Evolutionary conservation across 768 basidiomycete species (phyloP).

Genomic region (Chalciporus piperatus): DNA sequence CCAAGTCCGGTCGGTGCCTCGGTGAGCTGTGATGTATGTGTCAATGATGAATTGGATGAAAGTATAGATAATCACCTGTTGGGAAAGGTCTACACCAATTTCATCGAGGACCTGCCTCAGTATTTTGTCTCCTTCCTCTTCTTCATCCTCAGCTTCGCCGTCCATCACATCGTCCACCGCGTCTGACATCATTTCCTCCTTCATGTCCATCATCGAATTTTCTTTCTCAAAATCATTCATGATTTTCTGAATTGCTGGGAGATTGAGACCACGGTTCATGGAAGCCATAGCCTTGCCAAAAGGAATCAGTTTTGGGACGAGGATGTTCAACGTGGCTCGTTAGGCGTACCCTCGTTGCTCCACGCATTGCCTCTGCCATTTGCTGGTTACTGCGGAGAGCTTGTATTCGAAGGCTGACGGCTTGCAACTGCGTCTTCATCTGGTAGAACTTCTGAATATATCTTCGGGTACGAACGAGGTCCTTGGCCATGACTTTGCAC

Average conservation of each 20-base stretch:
- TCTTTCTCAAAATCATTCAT: conserved; percentile 99
- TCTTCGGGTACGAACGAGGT: conserved; percentile 91
- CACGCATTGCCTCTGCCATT: conserved; percentile 99
- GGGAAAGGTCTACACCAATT: conserved; percentile 89
- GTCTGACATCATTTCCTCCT: conserved; percentile 99
- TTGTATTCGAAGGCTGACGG: conserved; percentile 92
- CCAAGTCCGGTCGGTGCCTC: conserved; percentile 80
- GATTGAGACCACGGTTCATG: conserved; percentile 95
- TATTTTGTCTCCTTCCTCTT: conserved; percentile 94
- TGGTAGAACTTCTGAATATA: conserved; percentile 98
- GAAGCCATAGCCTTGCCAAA: conserved; percentile 85
- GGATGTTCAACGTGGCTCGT: neutral
- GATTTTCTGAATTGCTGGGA: conserved; percentile 91
- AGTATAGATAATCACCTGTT: conserved; percentile 53
- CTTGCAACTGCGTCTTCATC: conserved; percentile 98
- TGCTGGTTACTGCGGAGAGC: conserved; percentile 95
- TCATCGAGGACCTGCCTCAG: conserved; percentile 95
- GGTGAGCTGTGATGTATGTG: conserved; percentile 53
- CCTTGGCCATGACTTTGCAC: conserved; percentile 99
- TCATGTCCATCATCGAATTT: conserved; percentile 99
- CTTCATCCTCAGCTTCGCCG: conserved; percentile 88
- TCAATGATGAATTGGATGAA: conserved; percentile 9
- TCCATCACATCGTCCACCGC: conserved; percentile 98
- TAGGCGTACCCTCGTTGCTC: conserved; percentile 84
- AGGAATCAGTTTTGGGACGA: conserved; percentile 3